phyloP scores from a whole-genome alignment of 805 yeast species.

The Debaryomyces prosopidis region DNA sequence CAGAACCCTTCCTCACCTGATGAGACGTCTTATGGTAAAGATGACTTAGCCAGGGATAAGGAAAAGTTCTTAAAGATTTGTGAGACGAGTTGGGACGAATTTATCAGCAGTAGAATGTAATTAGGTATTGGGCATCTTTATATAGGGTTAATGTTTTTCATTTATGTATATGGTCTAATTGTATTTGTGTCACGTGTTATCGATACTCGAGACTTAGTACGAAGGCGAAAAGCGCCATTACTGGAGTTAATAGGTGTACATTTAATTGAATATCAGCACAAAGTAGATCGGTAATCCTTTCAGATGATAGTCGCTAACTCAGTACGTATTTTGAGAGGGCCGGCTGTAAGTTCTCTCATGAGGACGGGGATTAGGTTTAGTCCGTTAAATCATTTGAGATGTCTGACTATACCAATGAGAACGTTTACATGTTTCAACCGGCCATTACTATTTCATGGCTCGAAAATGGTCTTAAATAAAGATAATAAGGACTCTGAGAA shows the following conservation, averaged over 20 bases:
- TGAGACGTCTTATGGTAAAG: background rate
- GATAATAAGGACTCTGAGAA: background rate
- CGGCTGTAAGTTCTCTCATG: background rate
- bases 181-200: too few relatives aligned
- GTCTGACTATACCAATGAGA: background rate
- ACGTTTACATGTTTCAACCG: background rate
- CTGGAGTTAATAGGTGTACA: background rate
- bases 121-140: background rate
- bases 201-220: too few relatives aligned
- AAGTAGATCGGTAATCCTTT: background rate
- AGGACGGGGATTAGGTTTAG: background rate
- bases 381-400: background rate
- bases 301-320: background rate
- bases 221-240: too few relatives aligned
- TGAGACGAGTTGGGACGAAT: constrained; percentile 46
- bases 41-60: constrained; percentile 25
- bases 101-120: constrained; percentile 15
- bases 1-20: constrained; percentile 1
- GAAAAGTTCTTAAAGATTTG: constrained; percentile 43
- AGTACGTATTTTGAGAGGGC: constrained; percentile 1
- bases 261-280: background rate
- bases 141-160: too few relatives aligned
- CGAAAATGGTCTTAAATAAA: background rate
- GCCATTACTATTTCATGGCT: constrained; percentile 4
- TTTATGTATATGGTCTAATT: too few relatives aligned